phyloP scores from a whole-genome alignment of 1,284 basidiomycete genomes.

The Malassezia brasiliensis region DNA sequence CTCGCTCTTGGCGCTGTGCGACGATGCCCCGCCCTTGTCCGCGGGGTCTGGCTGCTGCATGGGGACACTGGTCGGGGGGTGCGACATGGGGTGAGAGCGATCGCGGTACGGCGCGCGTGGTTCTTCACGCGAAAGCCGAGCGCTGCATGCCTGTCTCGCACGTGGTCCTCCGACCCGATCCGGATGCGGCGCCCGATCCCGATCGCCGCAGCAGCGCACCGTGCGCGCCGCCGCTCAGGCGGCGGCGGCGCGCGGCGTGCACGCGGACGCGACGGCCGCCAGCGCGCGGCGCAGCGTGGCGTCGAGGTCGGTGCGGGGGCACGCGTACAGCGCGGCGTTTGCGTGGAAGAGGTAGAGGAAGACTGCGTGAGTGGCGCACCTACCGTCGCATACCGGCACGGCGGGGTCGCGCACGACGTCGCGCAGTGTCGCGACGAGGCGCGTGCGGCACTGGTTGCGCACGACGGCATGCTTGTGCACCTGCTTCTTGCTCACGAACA shows the following conservation, averaged over 20 bases:
- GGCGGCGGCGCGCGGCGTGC: too few species aligned
- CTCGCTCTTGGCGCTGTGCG: background rate
- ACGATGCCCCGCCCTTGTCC: background rate
- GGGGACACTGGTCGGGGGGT: background rate
- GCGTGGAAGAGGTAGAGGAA: slow-evolving; percentile 13
- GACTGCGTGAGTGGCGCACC: background rate
- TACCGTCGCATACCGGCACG: background rate
- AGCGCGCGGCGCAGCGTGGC: slow-evolving; percentile 3
- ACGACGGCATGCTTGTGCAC: slow-evolving; percentile 36
- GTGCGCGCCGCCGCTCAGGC: too few species aligned
- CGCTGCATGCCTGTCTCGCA: background rate
- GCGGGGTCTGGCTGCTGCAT: background rate
- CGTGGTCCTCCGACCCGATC: background rate
- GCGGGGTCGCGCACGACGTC: background rate
- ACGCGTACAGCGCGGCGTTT: slow-evolving; percentile 1
- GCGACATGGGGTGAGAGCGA: slow-evolving; percentile 11
- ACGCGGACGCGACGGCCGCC: too few species aligned
- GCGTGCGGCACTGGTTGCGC: slow-evolving; percentile 23
- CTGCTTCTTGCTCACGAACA: slow-evolving; percentile 27
- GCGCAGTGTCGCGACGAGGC: slow-evolving; percentile 24
- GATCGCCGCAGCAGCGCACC: background rate
- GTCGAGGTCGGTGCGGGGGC: background rate
- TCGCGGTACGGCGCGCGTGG: background rate
- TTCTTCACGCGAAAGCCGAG: background rate
- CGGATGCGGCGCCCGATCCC: background rate